Percentiles rank a stretch among this genome's conserved stretches.
These are phyloP conservation scores for Physaria fendleri DNA, from an alignment of 345 rosid species.

Conservation along the genomic window DNA sequence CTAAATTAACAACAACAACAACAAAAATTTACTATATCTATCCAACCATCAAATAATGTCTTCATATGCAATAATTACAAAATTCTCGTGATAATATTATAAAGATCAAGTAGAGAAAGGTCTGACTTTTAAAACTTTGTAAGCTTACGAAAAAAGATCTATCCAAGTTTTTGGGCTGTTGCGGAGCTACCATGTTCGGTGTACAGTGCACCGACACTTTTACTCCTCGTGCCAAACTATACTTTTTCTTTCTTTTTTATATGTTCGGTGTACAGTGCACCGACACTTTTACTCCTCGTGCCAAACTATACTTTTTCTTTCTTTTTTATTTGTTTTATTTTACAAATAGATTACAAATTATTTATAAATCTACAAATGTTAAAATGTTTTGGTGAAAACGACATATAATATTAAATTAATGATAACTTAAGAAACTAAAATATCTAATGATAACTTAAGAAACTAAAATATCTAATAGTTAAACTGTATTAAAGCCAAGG, in stretches of 20 bases:
- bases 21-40: background rate
- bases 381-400: too few species aligned
- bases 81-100: background rate
- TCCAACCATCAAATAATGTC: background rate
- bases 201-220: constrained; percentile 26
- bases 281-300: background rate
- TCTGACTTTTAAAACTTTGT: background rate
- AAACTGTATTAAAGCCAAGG: too few species aligned
- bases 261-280: too few species aligned
- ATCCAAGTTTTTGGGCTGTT: constrained; percentile 20
- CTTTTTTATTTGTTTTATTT: too few species aligned
- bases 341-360: too few species aligned
- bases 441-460: too few species aligned
- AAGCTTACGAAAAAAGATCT: background rate
- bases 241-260: background rate
- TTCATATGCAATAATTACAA: background rate
- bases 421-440: too few species aligned
- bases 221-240: constrained; percentile 10
- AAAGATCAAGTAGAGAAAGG: background rate
- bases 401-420: too few species aligned
- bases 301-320: too few species aligned
- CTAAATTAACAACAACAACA: background rate
- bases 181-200: constrained; percentile 6
- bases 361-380: too few species aligned
- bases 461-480: too few species aligned